These are phyloP conservation scores for Saccharomyces paradoxus DNA, from an alignment of 805 yeast species.

Conservation along the genomic window DNA sequence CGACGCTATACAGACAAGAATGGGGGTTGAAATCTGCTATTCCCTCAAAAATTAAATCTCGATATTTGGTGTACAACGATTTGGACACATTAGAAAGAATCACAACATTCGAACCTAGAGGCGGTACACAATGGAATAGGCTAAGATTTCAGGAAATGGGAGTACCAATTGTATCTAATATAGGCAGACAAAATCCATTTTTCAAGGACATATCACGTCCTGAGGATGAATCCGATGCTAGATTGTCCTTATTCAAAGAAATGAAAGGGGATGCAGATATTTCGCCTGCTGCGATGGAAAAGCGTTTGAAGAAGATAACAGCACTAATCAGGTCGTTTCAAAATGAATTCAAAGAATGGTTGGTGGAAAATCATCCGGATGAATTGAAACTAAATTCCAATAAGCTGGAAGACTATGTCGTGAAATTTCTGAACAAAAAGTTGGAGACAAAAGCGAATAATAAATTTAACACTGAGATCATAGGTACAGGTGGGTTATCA, in stretches of 20 bases:
- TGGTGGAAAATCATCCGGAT: constrained; percentile 44
- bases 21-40: constrained; percentile 69
- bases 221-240: background rate
- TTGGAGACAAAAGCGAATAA: constrained; percentile 4
- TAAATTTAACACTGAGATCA: constrained; percentile 25
- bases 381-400: constrained; percentile 26
- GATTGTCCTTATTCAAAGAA: background rate
- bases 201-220: constrained; percentile 11
- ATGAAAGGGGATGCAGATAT: background rate
- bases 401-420: constrained; percentile 33
- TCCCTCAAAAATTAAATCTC: constrained; percentile 52
- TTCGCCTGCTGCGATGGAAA: constrained; percentile 7
- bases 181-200: constrained; percentile 30
- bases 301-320: constrained; percentile 26
- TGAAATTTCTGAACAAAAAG: constrained; percentile 33
- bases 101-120: constrained; percentile 63
- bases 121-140: constrained; percentile 49
- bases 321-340: constrained; percentile 41
- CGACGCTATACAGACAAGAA: constrained; percentile 55
- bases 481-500: constrained; percentile 73
- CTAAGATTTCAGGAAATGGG: constrained; percentile 63
- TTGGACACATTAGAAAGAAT: constrained; percentile 59
- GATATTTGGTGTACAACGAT: constrained; percentile 55
- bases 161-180: constrained; percentile 30
- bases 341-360: constrained; percentile 46